Evolutionary conservation across 306 rosid species (phyloP).

Genomic region (Boehmeria nivea): DNA sequence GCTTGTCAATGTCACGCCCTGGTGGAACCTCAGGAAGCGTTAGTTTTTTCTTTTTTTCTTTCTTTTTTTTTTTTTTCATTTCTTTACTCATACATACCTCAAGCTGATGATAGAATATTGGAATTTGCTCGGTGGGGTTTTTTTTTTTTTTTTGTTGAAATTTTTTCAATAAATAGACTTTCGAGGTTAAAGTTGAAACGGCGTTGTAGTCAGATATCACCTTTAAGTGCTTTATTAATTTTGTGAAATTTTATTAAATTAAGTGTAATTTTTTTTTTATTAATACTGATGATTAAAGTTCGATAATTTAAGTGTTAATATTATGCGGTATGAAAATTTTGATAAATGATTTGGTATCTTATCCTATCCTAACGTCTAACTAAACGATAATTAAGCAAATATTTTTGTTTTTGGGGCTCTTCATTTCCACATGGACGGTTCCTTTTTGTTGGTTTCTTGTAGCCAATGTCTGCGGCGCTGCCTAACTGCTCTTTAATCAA

Average conservation of each 20-base stretch:
- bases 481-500: constrained; percentile 16
- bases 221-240: background rate
- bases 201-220: background rate
- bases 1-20: constrained; percentile 31
- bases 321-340: no score
- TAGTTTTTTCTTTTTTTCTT: no score
- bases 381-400: background rate
- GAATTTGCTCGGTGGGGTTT: constrained; percentile 12
- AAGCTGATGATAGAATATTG: constrained; percentile 2
- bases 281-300: no score
- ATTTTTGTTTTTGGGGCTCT: background rate
- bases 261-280: no score
- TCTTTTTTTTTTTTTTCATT: background rate
- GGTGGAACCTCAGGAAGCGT: constrained; percentile 27
- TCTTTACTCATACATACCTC: constrained; percentile 9
- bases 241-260: no score
- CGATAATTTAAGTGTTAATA: no score
- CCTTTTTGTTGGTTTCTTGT: constrained; percentile 2
- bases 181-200: background rate
- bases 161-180: no score
- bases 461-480: constrained; percentile 21
- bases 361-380: no score
- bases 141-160: background rate
- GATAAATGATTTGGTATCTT: background rate
- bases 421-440: constrained; percentile 11